Conservation (phyloP, 345 rosid species). For the Ceriops decandra region DNA sequence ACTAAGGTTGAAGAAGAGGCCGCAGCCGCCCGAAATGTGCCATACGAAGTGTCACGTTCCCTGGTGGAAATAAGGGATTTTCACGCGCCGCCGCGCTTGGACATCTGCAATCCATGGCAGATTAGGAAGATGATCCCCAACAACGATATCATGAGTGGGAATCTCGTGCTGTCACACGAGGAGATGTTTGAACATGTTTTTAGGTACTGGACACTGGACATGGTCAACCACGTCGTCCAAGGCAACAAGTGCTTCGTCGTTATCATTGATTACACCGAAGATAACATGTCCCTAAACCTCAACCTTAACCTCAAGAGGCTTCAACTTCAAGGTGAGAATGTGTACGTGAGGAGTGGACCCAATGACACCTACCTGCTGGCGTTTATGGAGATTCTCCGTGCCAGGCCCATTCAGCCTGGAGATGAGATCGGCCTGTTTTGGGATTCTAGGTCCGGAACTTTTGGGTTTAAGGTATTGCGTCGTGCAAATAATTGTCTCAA, state of each 20-base stretch:
- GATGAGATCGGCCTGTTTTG: conserved; percentile 39
- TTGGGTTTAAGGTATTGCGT: conserved; percentile 31
- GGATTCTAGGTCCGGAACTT: conserved; percentile 23
- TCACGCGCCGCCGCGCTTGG: too few species aligned
- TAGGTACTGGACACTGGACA: conserved; percentile 9
- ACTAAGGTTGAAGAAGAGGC: too few species aligned
- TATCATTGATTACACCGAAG: conserved; percentile 31
- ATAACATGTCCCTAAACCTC: conserved; percentile 10
- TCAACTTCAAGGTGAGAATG: conserved; percentile 20
- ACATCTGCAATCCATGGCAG: too few species aligned
- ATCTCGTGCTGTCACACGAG: too few species aligned
- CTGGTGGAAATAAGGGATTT: too few species aligned
- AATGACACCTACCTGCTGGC: conserved; percentile 20
- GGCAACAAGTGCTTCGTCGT: conserved; percentile 23
- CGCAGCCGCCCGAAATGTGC: too few species aligned
- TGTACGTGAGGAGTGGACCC: conserved; percentile 27
- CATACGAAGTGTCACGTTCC: too few species aligned
- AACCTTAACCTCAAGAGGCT: conserved; percentile 11
- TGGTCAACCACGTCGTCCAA: conserved; percentile 12
- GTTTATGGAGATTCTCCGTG: conserved; percentile 25
- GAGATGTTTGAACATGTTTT: too few species aligned
- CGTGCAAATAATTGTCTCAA: conserved; percentile 5
- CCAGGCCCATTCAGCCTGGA: conserved; percentile 14
- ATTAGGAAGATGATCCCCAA: too few species aligned
- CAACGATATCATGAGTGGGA: too few species aligned